A percentile compares a stretch with the other conserved stretches of the same genome.
These are phyloP conservation scores for Trametes pubescens DNA, from an alignment of 1,284 basidiomycete genomes.

Conservation along the genomic window DNA sequence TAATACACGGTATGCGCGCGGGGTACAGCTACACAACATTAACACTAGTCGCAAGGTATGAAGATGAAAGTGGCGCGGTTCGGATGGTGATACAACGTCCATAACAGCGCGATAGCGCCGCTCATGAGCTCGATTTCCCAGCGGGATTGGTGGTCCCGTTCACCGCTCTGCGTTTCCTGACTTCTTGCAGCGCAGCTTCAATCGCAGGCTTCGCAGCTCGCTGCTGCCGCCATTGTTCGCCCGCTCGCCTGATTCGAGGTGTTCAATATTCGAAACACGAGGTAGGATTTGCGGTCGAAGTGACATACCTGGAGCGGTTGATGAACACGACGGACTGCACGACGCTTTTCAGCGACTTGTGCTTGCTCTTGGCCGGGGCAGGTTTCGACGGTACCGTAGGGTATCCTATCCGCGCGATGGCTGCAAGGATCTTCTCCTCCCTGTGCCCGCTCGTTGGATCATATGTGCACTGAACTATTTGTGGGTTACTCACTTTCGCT, in stretches of 20 bases:
- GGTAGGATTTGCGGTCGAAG: not conserved
- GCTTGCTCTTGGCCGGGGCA: constrained; percentile 13
- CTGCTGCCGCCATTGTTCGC: constrained; percentile 68
- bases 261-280: not conserved
- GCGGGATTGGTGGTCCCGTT: constrained; percentile 11
- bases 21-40: constrained; percentile 25
- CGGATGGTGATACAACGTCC: constrained; percentile 14
- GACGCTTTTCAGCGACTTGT: constrained; percentile 62
- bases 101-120: not conserved
- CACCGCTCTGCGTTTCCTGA: constrained; percentile 59
- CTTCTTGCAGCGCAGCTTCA: constrained; percentile 71
- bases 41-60: constrained; percentile 17
- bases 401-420: constrained; percentile 83
- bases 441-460: constrained; percentile 47
- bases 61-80: not conserved
- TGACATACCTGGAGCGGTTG: constrained; percentile 69
- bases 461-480: too few species aligned
- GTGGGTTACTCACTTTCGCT: constrained; percentile 67
- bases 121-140: constrained; percentile 11
- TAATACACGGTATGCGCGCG: constrained; percentile 17
- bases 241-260: constrained; percentile 55
- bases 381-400: constrained; percentile 42
- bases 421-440: constrained; percentile 79
- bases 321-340: constrained; percentile 72
- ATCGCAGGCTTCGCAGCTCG: constrained; percentile 67